These are phyloP conservation scores for Apophysomyces variabilis DNA, from an alignment of 371 early-diverging fungal species.

Conservation along the genomic window DNA sequence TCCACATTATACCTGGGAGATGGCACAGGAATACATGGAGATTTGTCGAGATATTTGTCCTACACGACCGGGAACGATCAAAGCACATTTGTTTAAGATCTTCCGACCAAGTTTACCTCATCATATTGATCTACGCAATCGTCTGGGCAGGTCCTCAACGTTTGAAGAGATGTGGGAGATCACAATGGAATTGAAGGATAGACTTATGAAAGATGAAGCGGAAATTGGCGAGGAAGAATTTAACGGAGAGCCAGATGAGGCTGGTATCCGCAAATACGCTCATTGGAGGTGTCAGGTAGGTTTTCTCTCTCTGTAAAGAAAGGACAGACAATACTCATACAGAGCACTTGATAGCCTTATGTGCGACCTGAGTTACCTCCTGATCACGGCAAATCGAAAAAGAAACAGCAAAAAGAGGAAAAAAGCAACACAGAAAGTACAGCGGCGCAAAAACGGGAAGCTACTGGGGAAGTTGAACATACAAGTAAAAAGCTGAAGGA, in stretches of 20 bases:
- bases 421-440: slow-evolving; percentile 12
- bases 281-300: slow-evolving; percentile 65
- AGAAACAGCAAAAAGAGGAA: slow-evolving; percentile 23
- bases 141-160: slow-evolving; percentile 65
- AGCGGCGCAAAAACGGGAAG: slow-evolving; percentile 20
- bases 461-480: slow-evolving; percentile 6
- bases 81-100: slow-evolving; percentile 95
- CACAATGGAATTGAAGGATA: slow-evolving; percentile 61
- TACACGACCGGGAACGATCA: slow-evolving; percentile 67
- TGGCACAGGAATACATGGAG: slow-evolving; percentile 87
- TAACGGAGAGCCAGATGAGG: slow-evolving; percentile 52
- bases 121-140: slow-evolving; percentile 81
- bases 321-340: background rate
- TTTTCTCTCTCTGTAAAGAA: background rate
- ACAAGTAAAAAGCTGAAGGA: slow-evolving; percentile 23
- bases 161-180: slow-evolving; percentile 68
- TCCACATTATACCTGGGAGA: slow-evolving; percentile 69
- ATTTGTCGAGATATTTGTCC: slow-evolving; percentile 64
- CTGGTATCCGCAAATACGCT: slow-evolving; percentile 71
- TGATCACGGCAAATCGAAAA: slow-evolving; percentile 27
- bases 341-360: slow-evolving; percentile 65
- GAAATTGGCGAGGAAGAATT: slow-evolving; percentile 37
- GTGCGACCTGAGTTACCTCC: slow-evolving; percentile 63
- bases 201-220: slow-evolving; percentile 56
- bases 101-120: slow-evolving; percentile 78